Evolutionary conservation across 192 early-diverging fungal species (phyloP), one percentile per base, ranked within the genome.

Genomic region (Coemansia sp.): DNA sequence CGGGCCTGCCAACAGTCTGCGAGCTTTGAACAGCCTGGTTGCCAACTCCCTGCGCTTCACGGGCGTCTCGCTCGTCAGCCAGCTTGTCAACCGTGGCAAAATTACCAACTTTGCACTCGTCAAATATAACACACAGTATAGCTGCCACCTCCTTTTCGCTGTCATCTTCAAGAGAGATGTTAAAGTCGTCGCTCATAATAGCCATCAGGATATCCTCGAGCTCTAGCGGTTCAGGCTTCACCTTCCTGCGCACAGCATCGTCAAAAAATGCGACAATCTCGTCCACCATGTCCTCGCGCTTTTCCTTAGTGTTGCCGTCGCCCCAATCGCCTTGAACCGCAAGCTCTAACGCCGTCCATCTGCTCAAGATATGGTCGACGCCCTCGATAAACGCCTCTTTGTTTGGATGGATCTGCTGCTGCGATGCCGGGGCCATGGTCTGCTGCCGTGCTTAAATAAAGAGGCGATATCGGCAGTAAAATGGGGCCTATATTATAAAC

Each of bases 261-360:
- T 79, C 77, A 70, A 88, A 87, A 50, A 83, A 75, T 33, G 84
- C 82, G 11, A 83, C 75, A 23, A 89, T 69, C 30, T 80, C 70
- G 49, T 83, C 81, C 6, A 86, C 73, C 62, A 89, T 73, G 77
- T 81, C 79, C 15, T 82, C 85, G 35, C 84, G 76, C 66, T 89
- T 89, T n/a, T 81, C 83, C n/a, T 32, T 57, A 6, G 83, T 81
- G 22, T 82, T 79, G 5, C 60, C 65, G 33, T 86, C 87, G 40
- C 87, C 87, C 87, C 87, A 89, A 35, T 78, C 78, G 48, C 83
- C 77, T 29, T 86, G 77, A 1, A 89, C 85, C 2, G 87, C 87
- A 15, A 89, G 55, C 53, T 81, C 83, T 25, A 89, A 67, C 15
- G 87, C 87, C 13, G 86, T 86, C 87, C 87, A 89, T 15, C 69